A percentile compares a stretch with the other conserved stretches of the same genome.
These are phyloP conservation scores for Fraxinus baroniana DNA, from an alignment of 305 asterid genomes.

Conservation along the genomic window DNA sequence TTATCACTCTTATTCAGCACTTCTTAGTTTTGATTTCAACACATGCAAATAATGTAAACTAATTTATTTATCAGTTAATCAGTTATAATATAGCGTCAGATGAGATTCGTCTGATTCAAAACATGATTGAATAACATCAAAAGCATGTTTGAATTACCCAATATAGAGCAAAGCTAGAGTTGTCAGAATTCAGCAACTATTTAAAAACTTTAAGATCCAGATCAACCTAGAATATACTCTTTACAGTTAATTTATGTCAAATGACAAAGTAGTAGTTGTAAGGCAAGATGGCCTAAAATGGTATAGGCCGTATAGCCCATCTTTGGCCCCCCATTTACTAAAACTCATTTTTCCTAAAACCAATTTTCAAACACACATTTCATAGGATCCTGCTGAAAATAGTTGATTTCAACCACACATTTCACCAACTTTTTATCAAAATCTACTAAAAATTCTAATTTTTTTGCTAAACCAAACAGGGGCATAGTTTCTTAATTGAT, in stretches of 20 bases:
- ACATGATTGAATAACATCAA: slow-evolving; percentile 4
- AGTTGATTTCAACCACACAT: background rate
- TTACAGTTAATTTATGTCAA: background rate
- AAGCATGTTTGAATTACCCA: slow-evolving; percentile 7
- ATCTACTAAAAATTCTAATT: background rate
- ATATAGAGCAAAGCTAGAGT: background rate
- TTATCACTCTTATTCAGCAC: no score
- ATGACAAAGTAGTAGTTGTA: background rate
- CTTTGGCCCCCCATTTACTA: background rate
- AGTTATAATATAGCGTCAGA: background rate
- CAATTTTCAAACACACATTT: no score
- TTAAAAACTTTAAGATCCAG: slow-evolving; percentile 11
- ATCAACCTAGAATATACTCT: background rate
- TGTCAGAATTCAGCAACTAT: slow-evolving; percentile 5
- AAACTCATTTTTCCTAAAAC: background rate
- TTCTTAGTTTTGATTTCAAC: background rate
- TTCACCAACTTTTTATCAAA: background rate
- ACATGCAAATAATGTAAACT: background rate
- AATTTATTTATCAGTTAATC: slow-evolving; percentile 8
- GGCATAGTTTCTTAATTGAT: background rate
- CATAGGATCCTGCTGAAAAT: no score
- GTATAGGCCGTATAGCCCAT: background rate
- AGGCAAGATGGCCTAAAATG: slow-evolving; percentile 1
- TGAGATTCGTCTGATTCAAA: slow-evolving; percentile 1
- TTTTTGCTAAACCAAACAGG: background rate